These are phyloP conservation scores for Hemisphaericaspora lyxosophila DNA, from an alignment of 1,139 yeast species.

Conservation along the genomic window DNA sequence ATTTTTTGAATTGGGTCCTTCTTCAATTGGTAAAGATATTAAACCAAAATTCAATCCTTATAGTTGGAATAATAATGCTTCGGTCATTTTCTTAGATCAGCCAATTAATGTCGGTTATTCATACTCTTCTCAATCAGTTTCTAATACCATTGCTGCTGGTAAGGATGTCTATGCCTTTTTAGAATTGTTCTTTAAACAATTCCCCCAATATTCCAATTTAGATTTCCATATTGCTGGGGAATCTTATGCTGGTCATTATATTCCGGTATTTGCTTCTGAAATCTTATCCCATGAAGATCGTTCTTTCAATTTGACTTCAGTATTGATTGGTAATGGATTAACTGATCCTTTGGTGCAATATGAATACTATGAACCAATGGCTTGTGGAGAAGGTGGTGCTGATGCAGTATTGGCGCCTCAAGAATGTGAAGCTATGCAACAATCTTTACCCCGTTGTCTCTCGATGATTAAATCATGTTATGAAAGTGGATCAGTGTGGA, in stretches of 20 bases:
- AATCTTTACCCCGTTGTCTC: slow-evolving; percentile 76
- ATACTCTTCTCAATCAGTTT: slow-evolving; percentile 61
- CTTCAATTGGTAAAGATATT: slow-evolving; percentile 34
- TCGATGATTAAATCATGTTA: slow-evolving; percentile 81
- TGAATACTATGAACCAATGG: slow-evolving; percentile 92
- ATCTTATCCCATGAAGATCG: slow-evolving; percentile 76
- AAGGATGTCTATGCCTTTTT: slow-evolving; percentile 90
- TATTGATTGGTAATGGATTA: slow-evolving; percentile 92
- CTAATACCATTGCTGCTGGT: slow-evolving; percentile 86
- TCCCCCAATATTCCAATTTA: slow-evolving; percentile 73
- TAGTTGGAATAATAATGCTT: slow-evolving; percentile 46
- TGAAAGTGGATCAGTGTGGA: slow-evolving; percentile 71
- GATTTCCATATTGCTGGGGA: slow-evolving; percentile 95
- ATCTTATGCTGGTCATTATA: slow-evolving; percentile 98
- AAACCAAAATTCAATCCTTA: slow-evolving; percentile 41
- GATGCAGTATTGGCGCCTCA: slow-evolving; percentile 76
- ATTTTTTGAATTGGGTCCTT: slow-evolving; percentile 45
- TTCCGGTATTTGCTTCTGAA: slow-evolving; percentile 89
- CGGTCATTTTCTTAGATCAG: slow-evolving; percentile 47
- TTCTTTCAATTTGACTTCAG: slow-evolving; percentile 80
- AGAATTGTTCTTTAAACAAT: slow-evolving; percentile 84
- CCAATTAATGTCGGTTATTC: slow-evolving; percentile 73
- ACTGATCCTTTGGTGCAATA: slow-evolving; percentile 91
- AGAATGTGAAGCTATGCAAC: slow-evolving; percentile 76
- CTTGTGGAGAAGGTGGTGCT: slow-evolving; percentile 92